phyloP scores from a whole-genome alignment of 2,329 filamentous ascomycete species.

The Monilinia vaccinii-corymbosi region DNA sequence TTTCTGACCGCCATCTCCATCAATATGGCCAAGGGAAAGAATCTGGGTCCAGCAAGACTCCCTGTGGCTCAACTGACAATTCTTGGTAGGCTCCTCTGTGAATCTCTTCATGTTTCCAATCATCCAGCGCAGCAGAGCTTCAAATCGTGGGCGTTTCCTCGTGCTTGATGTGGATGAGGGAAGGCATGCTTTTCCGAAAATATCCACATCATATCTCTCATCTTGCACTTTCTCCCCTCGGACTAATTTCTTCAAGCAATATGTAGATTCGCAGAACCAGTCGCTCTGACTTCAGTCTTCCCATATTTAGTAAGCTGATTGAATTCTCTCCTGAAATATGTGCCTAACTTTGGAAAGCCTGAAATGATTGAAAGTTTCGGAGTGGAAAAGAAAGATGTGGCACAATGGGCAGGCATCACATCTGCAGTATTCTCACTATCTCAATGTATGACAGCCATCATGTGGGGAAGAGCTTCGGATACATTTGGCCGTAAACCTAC shows the following conservation, averaged over 20 bases:
- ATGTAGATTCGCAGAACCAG: constrained; percentile 69
- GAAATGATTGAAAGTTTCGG: constrained; percentile 80
- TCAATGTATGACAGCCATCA: constrained; percentile 62
- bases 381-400: constrained; percentile 60
- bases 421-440: constrained; percentile 63
- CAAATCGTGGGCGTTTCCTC: constrained; percentile 10
- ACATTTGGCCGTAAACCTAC: constrained; percentile 71
- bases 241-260: constrained; percentile 43
- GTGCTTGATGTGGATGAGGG: background rate
- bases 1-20: background rate
- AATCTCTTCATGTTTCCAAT: background rate
- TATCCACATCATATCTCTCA: background rate
- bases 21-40: constrained; percentile 19
- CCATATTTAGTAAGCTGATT: constrained; percentile 34
- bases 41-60: constrained; percentile 47
- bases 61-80: constrained; percentile 69
- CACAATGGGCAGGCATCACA: constrained; percentile 71
- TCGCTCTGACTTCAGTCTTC: constrained; percentile 48
- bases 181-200: background rate
- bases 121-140: constrained; percentile 4
- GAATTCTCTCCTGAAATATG: background rate
- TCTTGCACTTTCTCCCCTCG: background rate
- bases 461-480: constrained; percentile 73
- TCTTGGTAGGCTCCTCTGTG: constrained; percentile 48
- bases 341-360: constrained; percentile 41